These are phyloP conservation scores for Sambucus nigra DNA, from an alignment of 129 eudicot species.

Conservation along the genomic window DNA sequence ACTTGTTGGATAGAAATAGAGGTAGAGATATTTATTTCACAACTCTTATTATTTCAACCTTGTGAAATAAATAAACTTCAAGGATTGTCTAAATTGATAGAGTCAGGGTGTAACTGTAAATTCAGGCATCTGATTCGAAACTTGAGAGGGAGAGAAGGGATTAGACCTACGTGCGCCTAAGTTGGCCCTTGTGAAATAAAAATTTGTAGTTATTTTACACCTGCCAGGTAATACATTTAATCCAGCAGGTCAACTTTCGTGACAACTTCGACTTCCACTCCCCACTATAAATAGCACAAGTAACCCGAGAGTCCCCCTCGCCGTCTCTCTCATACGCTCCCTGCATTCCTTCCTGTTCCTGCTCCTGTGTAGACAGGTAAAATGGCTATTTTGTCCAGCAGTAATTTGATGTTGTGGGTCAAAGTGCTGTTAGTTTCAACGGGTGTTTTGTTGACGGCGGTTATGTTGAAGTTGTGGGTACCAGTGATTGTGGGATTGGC, in stretches of 20 bases:
- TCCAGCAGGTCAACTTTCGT: background rate
- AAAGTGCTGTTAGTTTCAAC: conserved; percentile 44
- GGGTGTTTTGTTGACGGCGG: conserved; percentile 45
- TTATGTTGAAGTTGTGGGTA: conserved; percentile 29
- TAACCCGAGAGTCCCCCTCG: background rate
- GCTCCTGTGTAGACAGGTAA: background rate
- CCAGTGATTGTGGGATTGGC: conserved; percentile 31
- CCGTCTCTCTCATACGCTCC: background rate
- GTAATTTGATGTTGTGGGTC: conserved; percentile 21
- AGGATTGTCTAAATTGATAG: no score
- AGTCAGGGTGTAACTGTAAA: no score
- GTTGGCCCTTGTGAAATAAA: no score
- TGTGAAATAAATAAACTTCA: no score
- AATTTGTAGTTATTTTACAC: no score
- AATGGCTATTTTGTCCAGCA: background rate
- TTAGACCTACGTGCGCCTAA: no score
- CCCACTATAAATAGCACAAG: background rate
- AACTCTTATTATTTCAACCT: no score
- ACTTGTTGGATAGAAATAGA: no score
- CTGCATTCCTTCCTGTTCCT: background rate
- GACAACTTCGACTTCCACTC: background rate
- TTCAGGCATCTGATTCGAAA: no score
- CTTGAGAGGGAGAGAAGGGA: no score
- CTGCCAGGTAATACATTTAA: background rate
- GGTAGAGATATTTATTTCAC: no score